Conservation (phyloP, 345 rosid genomes). For the Rhizophora mangle region DNA sequence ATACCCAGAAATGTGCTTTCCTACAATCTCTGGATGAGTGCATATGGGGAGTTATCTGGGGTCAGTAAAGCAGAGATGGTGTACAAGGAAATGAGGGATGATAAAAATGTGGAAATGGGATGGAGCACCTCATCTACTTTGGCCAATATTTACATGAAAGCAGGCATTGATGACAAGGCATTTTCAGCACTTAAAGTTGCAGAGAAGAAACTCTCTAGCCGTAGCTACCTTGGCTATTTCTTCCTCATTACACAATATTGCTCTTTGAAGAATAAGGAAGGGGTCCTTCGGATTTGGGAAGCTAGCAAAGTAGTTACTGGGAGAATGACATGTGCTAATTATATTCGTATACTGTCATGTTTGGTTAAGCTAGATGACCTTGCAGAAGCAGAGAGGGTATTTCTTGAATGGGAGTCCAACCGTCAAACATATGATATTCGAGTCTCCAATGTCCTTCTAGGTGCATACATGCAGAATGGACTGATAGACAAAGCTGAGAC, state of each 20-base stretch:
- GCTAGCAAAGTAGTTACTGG: slow-evolving; percentile 42
- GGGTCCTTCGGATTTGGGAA: slow-evolving; percentile 49
- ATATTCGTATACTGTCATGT: slow-evolving; percentile 49
- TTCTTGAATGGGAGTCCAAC: slow-evolving; percentile 47
- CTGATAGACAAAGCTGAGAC: slow-evolving; percentile 41
- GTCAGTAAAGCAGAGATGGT: slow-evolving; percentile 37
- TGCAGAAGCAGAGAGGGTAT: slow-evolving; percentile 39
- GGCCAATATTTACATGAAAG: slow-evolving; percentile 48
- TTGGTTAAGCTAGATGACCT: slow-evolving; percentile 44
- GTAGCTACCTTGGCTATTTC: slow-evolving; percentile 43
- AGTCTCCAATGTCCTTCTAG: slow-evolving; percentile 57
- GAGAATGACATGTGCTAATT: slow-evolving; percentile 48
- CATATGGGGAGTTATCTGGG: slow-evolving; percentile 29
- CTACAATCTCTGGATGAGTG: slow-evolving; percentile 65
- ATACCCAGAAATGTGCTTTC: slow-evolving; percentile 51
- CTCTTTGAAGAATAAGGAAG: slow-evolving; percentile 39
- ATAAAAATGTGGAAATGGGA: slow-evolving; percentile 46
- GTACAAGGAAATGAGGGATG: slow-evolving; percentile 46
- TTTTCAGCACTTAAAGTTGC: slow-evolving; percentile 36
- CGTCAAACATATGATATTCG: slow-evolving; percentile 49
- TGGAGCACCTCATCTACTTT: slow-evolving; percentile 56
- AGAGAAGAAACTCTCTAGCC: slow-evolving; percentile 43
- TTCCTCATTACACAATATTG: slow-evolving; percentile 47
- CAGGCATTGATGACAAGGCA: slow-evolving; percentile 44
- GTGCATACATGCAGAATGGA: slow-evolving; percentile 46